Evolutionary conservation across 2,329 filamentous ascomycete genomes (phyloP), one percentile per base, ranked within the genome.

Genomic region (Colletotrichum cereale): DNA sequence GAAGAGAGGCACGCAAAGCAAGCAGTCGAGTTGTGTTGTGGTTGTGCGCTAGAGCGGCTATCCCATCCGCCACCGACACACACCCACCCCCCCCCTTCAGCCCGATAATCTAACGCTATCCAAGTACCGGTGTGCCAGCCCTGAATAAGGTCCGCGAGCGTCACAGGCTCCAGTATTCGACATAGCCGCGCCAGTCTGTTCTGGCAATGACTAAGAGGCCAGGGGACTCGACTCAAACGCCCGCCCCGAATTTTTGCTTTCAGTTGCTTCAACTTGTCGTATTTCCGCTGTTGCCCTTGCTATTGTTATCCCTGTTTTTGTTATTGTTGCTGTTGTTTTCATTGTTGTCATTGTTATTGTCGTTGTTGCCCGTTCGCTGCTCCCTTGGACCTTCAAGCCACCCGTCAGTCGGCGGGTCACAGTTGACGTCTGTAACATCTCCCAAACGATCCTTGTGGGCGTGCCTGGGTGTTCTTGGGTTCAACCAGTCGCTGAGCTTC

Each of bases 41-140:
- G 26, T 62, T 67, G 67, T 71, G 67, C 67, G 57, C 67, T 73
- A 67, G 52, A 71, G 67, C 71, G 71, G 67, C 71, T 71, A 67
- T 58, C 67, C 44, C 58, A 67, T 62, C 62, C 71, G 62, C 68
- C 63, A 55, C 68, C 48, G 68, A 72, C 71, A 73, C 68, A 67
- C 63, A 67, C 58, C 67, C 34, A 66, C 62, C 67, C 67, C 64
- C 62, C 67, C 67, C 64, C 34, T 62, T 67, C 67, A 71, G 64
- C 68, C 68, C 65, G 62, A 58, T 71, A n/a, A n/a, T 16, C 52
- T 63, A 62, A 71, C 66, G 58, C 68, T 67, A 57, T 62, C 57
- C 67, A 47, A 44, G 67, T 57, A 52, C 67, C 50, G 67, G 52
- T 31, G 34, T 53, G 31, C 16, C 47, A 31, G 47, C 38, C 34